These are phyloP conservation scores for Alternaria gaisen DNA, from an alignment of 2,329 filamentous ascomycete genomes.

Conservation along the genomic window DNA sequence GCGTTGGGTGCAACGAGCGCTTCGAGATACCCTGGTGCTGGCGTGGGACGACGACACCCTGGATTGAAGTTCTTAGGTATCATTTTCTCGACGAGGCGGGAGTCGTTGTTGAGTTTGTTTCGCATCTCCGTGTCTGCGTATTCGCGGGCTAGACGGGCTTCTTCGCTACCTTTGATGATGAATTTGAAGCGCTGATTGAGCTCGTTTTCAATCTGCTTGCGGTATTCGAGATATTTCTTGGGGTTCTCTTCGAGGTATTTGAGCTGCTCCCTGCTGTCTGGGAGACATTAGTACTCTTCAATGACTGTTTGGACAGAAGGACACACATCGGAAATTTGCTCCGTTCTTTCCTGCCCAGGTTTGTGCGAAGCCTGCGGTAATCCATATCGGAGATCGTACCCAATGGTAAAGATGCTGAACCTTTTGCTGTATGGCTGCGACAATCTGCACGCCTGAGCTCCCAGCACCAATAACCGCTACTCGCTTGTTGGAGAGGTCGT, in stretches of 20 bases:
- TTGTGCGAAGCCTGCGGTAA: constrained; percentile 59
- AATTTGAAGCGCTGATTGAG: constrained; percentile 64
- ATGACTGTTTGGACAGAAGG: not conserved
- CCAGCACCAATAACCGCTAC: constrained; percentile 57
- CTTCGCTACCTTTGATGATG: constrained; percentile 60
- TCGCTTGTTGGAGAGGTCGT: constrained; percentile 47
- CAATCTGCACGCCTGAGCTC: constrained; percentile 55
- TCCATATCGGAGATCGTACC: constrained; percentile 58
- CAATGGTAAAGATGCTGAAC: constrained; percentile 53
- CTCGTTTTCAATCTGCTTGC: constrained; percentile 59
- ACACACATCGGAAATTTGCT: constrained; percentile 57
- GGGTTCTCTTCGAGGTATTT: constrained; percentile 53
- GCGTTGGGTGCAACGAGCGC: constrained; percentile 27
- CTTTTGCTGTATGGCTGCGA: constrained; percentile 52
- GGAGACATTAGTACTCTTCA: constrained; percentile 13
- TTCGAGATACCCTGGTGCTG: constrained; percentile 36
- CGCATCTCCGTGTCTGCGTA: constrained; percentile 53
- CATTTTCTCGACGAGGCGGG: constrained; percentile 53
- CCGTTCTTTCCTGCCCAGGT: constrained; percentile 58
- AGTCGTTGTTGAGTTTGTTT: constrained; percentile 51
- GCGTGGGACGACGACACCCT: constrained; percentile 35
- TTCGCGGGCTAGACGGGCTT: constrained; percentile 55
- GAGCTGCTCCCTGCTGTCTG: constrained; percentile 53
- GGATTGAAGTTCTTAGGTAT: constrained; percentile 55
- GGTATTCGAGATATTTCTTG: constrained; percentile 57